A percentile compares a stretch with the other conserved stretches of the same genome.
phyloP scores from a whole-genome alignment of 495 filamentous ascomycete species.

The Daldinia grandis region DNA sequence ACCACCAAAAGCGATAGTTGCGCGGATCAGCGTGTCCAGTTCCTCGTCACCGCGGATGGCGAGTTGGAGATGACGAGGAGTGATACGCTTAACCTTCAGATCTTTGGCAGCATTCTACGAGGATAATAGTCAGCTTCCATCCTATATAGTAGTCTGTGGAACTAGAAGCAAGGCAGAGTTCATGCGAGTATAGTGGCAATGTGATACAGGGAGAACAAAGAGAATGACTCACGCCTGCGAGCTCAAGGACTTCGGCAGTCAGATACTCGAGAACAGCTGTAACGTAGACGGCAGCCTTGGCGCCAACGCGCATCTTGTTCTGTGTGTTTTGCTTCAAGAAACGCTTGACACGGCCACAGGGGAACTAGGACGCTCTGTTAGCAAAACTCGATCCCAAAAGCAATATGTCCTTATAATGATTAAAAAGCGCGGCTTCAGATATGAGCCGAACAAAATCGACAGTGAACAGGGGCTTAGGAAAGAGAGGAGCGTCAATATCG shows the following conservation, averaged over 20 bases:
- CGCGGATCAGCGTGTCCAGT: conserved; percentile 94
- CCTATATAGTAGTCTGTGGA: not conserved
- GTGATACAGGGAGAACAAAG: conserved; percentile 24
- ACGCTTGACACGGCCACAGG: conserved; percentile 99
- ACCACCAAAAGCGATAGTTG: conserved; percentile 98
- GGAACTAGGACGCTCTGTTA: conserved; percentile 74
- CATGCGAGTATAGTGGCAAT: conserved; percentile 6
- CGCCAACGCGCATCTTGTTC: conserved; percentile 99
- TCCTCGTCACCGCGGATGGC: conserved; percentile 99
- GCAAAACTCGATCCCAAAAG: conserved; percentile 12
- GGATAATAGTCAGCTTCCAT: conserved; percentile 26
- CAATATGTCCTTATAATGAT: not conserved
- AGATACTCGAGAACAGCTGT: conserved; percentile 98
- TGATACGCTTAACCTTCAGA: conserved; percentile 99
- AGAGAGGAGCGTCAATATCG: not conserved
- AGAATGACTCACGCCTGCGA: conserved; percentile 75
- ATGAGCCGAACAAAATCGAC: not conserved
- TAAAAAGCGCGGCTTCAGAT: not conserved
- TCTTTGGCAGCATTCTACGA: conserved; percentile 93
- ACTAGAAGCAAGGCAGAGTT: not conserved
- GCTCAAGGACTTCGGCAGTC: conserved; percentile 96
- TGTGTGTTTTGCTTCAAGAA: conserved; percentile 99
- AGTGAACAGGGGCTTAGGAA: not conserved
- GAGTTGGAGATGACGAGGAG: conserved; percentile 95
- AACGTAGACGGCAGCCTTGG: conserved; percentile 98